Base-by-base conservation (phyloP, 2,329 filamentous ascomycete genomes). In the Didymosphaeria variabile region DNA sequence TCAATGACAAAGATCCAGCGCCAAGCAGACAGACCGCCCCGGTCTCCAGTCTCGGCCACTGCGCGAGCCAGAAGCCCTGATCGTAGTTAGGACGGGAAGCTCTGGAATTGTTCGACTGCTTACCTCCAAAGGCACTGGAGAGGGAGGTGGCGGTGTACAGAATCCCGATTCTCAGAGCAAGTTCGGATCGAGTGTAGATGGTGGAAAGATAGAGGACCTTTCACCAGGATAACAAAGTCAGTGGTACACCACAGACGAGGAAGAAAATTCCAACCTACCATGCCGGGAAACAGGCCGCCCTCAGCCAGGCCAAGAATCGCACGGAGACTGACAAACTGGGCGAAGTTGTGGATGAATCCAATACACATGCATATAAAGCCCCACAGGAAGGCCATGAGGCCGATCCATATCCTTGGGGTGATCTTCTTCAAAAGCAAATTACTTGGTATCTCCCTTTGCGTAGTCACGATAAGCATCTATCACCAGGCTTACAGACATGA, bases 121-220 rank as follows among this genome's bases (percentile, higher is more conserved):
- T 29, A 9, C 86, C 87, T 31, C 87, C 87, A 70, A 90, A 90
- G 0, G 87, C 87, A 2, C 88, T 87, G 0, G 86, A 88, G 5
- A 90, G 75, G 0, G 87, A 89, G 0, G 88, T 87, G 1, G 87
- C 87, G 0, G 87, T 89, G 70, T 90, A 91, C 69, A 91, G 90
- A 5, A 91, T 78, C 26, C 88, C 89, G 52, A 91, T 88, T 4
- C 89, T 81, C 49, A 90, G 73, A 0, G 87, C 86, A 62, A 90
- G 78, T 64, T 90, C 87, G 1, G 82, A 79, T 21, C 87, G 80
- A 19, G 82, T 85, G 67, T 90, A 88, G 62, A 91, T 83, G 5
- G 82, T 81, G 0, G 87, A 88, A 13, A 91, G 81, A 67, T 91
- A 91, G 1, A 91, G 77, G 32, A 86, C 84, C 26, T 29, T 29